Conservation (phyloP, 1,139 yeast species). For the Taphrina flavorubra region DNA sequence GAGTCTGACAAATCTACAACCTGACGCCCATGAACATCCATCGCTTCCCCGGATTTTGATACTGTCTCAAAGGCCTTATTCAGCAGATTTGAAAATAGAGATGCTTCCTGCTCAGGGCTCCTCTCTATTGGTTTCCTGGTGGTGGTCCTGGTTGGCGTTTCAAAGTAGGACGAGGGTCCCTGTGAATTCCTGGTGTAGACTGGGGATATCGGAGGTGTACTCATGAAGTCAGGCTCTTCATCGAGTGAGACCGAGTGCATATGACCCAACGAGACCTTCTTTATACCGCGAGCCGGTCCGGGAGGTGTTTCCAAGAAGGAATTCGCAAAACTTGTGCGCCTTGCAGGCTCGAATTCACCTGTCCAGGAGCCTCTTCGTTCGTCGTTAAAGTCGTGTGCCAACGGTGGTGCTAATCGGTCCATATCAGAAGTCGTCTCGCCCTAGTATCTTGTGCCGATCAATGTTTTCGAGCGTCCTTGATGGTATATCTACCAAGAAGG, state of each 20-base stretch:
- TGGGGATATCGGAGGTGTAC: conserved; percentile 26
- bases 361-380: conserved; percentile 29
- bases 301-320: conserved; percentile 30
- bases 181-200: background rate
- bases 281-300: background rate
- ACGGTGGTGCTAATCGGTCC: conserved; percentile 25
- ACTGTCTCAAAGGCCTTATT: conserved; percentile 30
- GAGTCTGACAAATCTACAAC: background rate
- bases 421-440: background rate
- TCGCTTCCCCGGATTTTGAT: conserved; percentile 24
- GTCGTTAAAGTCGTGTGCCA: conserved; percentile 12
- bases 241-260: conserved; percentile 22
- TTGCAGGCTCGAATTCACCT: conserved; percentile 10
- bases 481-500: too few relatives aligned
- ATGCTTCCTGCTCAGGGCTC: background rate
- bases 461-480: too few relatives aligned
- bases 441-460: too few relatives aligned
- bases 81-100: conserved; percentile 16
- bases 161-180: conserved; percentile 18
- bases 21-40: conserved; percentile 18
- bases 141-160: background rate
- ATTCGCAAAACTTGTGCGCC: conserved; percentile 30
- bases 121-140: background rate
- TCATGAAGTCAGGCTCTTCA: conserved; percentile 24
- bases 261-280: conserved; percentile 5